phyloP scores from a whole-genome alignment of 768 basidiomycete genomes.

The Termitomyces sp. region DNA sequence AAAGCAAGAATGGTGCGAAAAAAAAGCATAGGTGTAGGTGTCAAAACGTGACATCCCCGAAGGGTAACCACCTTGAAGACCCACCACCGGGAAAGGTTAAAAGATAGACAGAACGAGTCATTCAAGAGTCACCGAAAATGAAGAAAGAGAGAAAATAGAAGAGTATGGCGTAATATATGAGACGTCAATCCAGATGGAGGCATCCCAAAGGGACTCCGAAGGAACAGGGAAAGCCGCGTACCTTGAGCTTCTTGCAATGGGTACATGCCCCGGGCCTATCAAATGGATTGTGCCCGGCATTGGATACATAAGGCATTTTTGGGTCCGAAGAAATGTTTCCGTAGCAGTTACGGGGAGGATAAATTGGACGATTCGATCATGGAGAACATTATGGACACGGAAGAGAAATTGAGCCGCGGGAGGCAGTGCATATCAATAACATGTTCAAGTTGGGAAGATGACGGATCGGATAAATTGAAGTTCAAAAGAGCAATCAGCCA shows the following conservation, averaged over 20 bases:
- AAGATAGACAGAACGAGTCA: conserved; percentile 12
- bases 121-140: conserved; percentile 9
- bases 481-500: not conserved
- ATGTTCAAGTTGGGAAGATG: not conserved
- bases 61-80: conserved; percentile 8
- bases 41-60: not conserved
- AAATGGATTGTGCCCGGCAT: not conserved
- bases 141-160: conserved; percentile 4
- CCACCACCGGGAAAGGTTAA: conserved; percentile 10
- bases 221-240: conserved; percentile 28
- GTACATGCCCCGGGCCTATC: conserved; percentile 76
- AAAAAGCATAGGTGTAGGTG: not conserved
- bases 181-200: conserved; percentile 11
- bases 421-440: conserved; percentile 14
- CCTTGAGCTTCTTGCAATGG: conserved; percentile 87
- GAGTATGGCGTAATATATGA: conserved; percentile 9
- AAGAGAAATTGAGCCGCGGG: conserved; percentile 7
- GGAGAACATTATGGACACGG: not conserved
- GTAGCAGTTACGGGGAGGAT: not conserved
- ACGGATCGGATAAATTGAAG: not conserved
- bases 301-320: conserved; percentile 5
- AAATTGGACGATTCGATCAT: not conserved
- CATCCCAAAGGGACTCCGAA: conserved; percentile 10
- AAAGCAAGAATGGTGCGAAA: not conserved
- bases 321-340: conserved; percentile 4